phyloP scores from a whole-genome alignment of 805 yeast genomes.

The Candida nonsorbophila region DNA sequence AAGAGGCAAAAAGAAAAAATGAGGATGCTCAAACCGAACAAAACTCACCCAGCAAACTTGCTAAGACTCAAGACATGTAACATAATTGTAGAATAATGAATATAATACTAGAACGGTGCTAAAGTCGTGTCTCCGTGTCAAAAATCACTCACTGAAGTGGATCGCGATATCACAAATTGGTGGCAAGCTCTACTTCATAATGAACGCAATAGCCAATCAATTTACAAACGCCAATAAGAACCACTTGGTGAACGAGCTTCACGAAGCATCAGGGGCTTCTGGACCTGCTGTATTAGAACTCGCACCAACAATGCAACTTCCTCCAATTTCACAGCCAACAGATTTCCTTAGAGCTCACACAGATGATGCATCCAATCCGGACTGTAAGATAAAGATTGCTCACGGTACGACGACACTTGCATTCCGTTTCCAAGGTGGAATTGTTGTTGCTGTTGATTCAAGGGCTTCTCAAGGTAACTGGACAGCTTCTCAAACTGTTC shows the following conservation, averaged over 20 bases:
- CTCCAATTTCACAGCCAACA: constrained; percentile 84
- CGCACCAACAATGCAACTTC: constrained; percentile 64
- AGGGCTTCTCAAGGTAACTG: constrained; percentile 97
- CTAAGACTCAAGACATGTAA: no score
- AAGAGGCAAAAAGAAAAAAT: constrained; percentile 2
- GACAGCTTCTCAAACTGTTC: constrained; percentile 97
- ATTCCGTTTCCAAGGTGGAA: constrained; percentile 93
- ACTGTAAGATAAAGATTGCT: constrained; percentile 91
- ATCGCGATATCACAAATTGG: no score
- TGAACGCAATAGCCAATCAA: constrained; percentile 37
- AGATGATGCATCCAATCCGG: constrained; percentile 89
- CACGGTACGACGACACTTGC: constrained; percentile 99
- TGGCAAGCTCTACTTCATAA: no score
- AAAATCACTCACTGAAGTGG: neutral
- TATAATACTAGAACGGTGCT: neutral
- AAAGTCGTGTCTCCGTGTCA: neutral
- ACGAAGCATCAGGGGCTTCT: constrained; percentile 13
- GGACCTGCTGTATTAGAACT: constrained; percentile 21
- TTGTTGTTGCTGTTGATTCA: constrained; percentile 94
- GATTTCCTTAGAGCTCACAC: constrained; percentile 97
- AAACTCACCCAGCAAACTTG: constrained; percentile 1
- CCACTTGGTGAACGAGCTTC: constrained; percentile 21
- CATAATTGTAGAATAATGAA: no score
- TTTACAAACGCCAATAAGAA: constrained; percentile 27
- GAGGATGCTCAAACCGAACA: constrained; percentile 2